Evolutionary conservation across 345 rosid genomes (phyloP), one percentile per base, ranked within the genome.

Genomic region (Abelmoschus esculentus): DNA sequence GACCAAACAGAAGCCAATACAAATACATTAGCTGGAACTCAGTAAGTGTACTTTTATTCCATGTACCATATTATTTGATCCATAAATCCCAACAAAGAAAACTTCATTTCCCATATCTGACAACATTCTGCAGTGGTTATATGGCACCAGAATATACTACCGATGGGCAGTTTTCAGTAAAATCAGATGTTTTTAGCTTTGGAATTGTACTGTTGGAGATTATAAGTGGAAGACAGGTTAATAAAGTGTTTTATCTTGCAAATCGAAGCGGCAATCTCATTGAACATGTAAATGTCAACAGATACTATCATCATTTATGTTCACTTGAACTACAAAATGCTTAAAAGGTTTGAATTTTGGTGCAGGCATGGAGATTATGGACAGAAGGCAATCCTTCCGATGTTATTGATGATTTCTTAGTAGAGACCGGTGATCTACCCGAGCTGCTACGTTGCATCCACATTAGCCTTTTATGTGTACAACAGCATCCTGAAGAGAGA

Each of bases 391-490:
- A 36, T 28, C 68, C 78, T 15, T 22, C 77, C 59, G 80, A 80
- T 65, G 6, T 86, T 8, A 17, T 76, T 3, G 86, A 79, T 55
- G 36, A 42, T 34, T 47, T 76, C 18, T 65, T 75, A 6, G 74
- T 62, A 1, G 63, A 53, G 46, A 69, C 73, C 1, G 77, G 57
- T 15, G 54, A 76, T 13, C 7, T 56, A 8, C 18, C 71, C 5
- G 74, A 78, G 68, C 71, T 75, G 1, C 13, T 80, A 38, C 72
- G 87, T 56, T 80, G 80, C 75, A 73, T 83, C 32, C 83, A 78
- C 6, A 72, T 83, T 8, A 83, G 78, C 26, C 82, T 85, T 4
- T 71, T 85, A 42, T 83, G 89, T 57, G 81, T 83, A 9, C 81
- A 85, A 49, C 77, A 75, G 31, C 32, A 72, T 6, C 80, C 86